phyloP scores from a whole-genome alignment of 2,329 filamentous ascomycete genomes.

The Phaeomoniella chlamydospora region DNA sequence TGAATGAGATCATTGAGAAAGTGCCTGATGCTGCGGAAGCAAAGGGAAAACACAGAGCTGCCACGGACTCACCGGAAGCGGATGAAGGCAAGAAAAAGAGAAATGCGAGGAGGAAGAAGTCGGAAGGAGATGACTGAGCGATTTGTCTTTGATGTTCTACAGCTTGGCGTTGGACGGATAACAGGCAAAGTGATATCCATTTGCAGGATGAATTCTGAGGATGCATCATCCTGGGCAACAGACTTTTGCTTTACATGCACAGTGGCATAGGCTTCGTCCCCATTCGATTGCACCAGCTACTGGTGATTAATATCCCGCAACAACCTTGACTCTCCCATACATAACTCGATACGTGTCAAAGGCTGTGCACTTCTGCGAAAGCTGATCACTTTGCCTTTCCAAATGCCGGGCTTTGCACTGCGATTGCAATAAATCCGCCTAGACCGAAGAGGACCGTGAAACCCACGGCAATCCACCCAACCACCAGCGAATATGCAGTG shows the following conservation, averaged over 20 bases:
- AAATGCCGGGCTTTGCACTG: not conserved
- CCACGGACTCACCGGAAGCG: conserved; percentile 20
- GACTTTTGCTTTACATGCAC: no score
- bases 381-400: not conserved
- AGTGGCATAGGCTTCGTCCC: no score
- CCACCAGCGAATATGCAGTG: conserved; percentile 9
- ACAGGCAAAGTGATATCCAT: no score
- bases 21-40: conserved; percentile 49
- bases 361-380: no score
- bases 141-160: not conserved
- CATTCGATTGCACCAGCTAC: no score
- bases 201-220: no score
- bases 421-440: conserved; percentile 5
- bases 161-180: not conserved
- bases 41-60: conserved; percentile 17
- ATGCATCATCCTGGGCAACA: no score
- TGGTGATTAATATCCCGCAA: no score
- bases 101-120: conserved; percentile 22
- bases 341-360: no score
- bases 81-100: conserved; percentile 32
- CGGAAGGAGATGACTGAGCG: conserved; percentile 20
- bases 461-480: conserved; percentile 12
- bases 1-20: conserved; percentile 78
- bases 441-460: conserved; percentile 11
- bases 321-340: no score